Conservation (phyloP, 2,329 filamentous ascomycete genomes). For the Aspergillus ibericus region DNA sequence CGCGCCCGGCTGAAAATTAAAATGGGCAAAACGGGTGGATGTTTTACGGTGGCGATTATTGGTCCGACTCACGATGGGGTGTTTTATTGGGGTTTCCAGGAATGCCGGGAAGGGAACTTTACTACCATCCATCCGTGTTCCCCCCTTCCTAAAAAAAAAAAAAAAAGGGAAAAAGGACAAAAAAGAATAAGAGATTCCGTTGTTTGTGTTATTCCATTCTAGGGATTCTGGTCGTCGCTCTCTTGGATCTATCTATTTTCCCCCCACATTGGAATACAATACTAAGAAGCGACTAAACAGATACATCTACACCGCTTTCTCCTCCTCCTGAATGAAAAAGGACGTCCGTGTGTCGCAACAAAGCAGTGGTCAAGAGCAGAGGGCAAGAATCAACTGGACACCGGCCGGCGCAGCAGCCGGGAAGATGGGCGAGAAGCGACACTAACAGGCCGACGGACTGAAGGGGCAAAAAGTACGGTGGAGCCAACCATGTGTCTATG, state of each 20-base stretch:
- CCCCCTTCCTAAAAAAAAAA: background rate
- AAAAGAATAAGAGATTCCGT: conserved; percentile 2
- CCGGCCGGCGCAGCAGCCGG: background rate
- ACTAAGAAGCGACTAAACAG: background rate
- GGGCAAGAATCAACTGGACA: conserved; percentile 1
- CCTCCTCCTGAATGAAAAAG: background rate
- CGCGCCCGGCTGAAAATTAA: conserved; percentile 14
- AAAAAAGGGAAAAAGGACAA: background rate
- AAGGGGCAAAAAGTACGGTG: conserved; percentile 24
- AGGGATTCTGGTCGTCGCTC: background rate
- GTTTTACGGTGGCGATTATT: conserved; percentile 27
- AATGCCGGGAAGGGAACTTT: conserved; percentile 4
- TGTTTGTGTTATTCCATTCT: conserved; percentile 2
- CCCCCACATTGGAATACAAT: background rate
- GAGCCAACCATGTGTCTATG: conserved; percentile 26
- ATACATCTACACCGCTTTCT: conserved; percentile 3
- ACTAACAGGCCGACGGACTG: conserved; percentile 7
- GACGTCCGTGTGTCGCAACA: background rate
- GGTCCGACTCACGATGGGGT: conserved; percentile 15
- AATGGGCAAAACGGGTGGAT: conserved; percentile 18
- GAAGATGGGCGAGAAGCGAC: background rate
- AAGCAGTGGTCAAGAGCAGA: background rate
- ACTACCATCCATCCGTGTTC: background rate
- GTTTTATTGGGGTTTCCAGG: conserved; percentile 3
- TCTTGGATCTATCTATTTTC: background rate